Evolutionary conservation across 2,329 filamentous ascomycete genomes (phyloP).

Genomic region (Fusarium kyushuense): DNA sequence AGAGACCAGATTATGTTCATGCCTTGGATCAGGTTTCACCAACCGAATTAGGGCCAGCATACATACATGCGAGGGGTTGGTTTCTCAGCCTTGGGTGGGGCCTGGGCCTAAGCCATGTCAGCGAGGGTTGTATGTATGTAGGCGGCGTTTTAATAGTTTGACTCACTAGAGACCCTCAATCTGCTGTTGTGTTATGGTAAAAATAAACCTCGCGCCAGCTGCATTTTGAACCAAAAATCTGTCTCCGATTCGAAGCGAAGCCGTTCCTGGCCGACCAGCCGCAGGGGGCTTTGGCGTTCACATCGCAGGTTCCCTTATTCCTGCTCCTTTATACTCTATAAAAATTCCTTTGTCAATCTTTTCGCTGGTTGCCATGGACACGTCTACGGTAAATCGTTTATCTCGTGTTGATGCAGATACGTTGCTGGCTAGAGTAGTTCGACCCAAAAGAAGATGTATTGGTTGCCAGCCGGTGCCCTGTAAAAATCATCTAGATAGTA

Average conservation of each 20-base stretch:
- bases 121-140: slow-evolving; percentile 25
- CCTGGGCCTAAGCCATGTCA: slow-evolving; percentile 36
- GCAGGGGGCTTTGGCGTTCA: slow-evolving; percentile 33
- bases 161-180: slow-evolving; percentile 40
- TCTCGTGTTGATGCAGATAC: neutral
- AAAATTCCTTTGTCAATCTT: slow-evolving; percentile 1
- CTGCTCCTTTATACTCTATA: slow-evolving; percentile 3
- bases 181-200: slow-evolving; percentile 43
- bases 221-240: slow-evolving; percentile 32
- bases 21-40: slow-evolving; percentile 25
- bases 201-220: slow-evolving; percentile 45
- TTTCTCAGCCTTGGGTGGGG: slow-evolving; percentile 35
- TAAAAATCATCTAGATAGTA: slow-evolving; percentile 41
- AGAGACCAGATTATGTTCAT: slow-evolving; percentile 19
- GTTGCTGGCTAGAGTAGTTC: neutral
- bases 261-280: slow-evolving; percentile 44
- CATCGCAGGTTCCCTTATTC: slow-evolving; percentile 15
- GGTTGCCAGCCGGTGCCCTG: neutral
- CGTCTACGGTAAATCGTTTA: slow-evolving; percentile 2
- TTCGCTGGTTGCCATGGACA: slow-evolving; percentile 25
- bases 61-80: slow-evolving; percentile 48
- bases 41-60: slow-evolving; percentile 42
- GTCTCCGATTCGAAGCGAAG: slow-evolving; percentile 43
- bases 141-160: slow-evolving; percentile 40
- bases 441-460: neutral